A percentile compares a stretch with the other conserved stretches of the same genome.
Conservation (phyloP, 1,284 basidiomycete species). For the Cryptococcus amylolentus region DNA sequence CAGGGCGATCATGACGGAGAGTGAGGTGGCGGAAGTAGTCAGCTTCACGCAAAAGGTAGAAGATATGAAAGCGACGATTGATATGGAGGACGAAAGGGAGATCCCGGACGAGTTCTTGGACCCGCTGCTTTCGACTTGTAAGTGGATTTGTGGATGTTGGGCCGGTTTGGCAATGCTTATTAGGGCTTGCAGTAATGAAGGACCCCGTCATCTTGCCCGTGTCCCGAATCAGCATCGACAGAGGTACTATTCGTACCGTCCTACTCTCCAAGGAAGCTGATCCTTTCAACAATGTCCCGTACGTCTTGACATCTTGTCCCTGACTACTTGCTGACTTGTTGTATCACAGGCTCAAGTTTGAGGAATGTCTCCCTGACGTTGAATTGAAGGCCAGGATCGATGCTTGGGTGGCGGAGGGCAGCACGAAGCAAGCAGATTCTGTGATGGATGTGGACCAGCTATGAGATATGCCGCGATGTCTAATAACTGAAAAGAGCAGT, state of each 20-base stretch:
- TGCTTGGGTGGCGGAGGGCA: slow-evolving; percentile 58
- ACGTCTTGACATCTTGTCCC: slow-evolving; percentile 11
- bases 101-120: slow-evolving; percentile 91
- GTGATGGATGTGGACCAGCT: slow-evolving; percentile 46
- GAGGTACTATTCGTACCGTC: slow-evolving; percentile 92
- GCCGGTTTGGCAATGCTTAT: neutral
- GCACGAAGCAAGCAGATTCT: slow-evolving; percentile 19
- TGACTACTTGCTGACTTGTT: neutral
- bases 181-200: slow-evolving; percentile 72
- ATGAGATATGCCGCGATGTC: slow-evolving; percentile 4
- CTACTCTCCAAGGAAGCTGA: slow-evolving; percentile 85
- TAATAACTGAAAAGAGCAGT: neutral
- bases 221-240: slow-evolving; percentile 76
- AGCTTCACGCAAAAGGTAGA: slow-evolving; percentile 80
- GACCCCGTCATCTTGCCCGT: slow-evolving; percentile 91
- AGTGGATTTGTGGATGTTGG: slow-evolving; percentile 9
- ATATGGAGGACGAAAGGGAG: slow-evolving; percentile 86
- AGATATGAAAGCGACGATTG: slow-evolving; percentile 68
- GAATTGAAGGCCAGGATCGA: slow-evolving; percentile 65
- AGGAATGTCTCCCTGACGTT: slow-evolving; percentile 70
- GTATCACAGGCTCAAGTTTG: slow-evolving; percentile 58
- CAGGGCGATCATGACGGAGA: slow-evolving; percentile 69
- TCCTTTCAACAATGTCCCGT: slow-evolving; percentile 80
- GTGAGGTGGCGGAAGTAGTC: slow-evolving; percentile 71
- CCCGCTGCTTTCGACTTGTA: slow-evolving; percentile 33